Base-by-base conservation (phyloP, 768 basidiomycete species). In the Boletus rubescentipes region DNA sequence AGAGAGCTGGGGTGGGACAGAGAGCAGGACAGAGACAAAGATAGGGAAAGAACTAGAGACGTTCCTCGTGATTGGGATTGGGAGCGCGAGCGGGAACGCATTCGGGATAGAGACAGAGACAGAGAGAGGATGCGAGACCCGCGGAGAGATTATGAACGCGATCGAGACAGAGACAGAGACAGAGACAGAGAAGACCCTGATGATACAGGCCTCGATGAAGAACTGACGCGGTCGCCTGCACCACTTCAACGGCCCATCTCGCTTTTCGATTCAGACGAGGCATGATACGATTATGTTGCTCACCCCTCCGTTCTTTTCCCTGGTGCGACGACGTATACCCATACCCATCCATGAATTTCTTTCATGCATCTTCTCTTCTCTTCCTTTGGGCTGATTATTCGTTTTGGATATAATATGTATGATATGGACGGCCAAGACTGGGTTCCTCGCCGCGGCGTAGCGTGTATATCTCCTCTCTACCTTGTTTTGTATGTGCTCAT, bases 171-270 rank as follows among this genome's bases (percentile, higher is more conserved):
- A 5, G 29, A 32, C 4, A 30, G 52, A 6, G 32, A 38, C 8
- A 14, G 42, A 5, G 37, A 38, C 4, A n/a, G 40, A 9, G 50
- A 8, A 12, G 52, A 66, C n/a, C 12, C 14, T 12, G 64, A 51
- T 29, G 53, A 53, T 14, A 45, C 38, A 8, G 60, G 16, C 9
- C 3, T 40, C 16, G 54, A 54, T 1, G 62, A 55, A 18, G 63
- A 54, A 11, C 23, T 45, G 34, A 57, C 59, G 16, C 60, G 37
- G 9, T 70, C 68, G 35, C 70, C 68, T 6, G 70, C 68, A 14
- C 53, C 70, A 15, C 59, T 70, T 0, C 54, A 55, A 41, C 62
- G 68, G 12, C 68, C 70, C 5, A 70, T 70, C 16, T 70, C 68
- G 20, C 60, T 72, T 3, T 72, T 70, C 2, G 67, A 67, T 57